These are phyloP conservation scores for Cercospora nicotianae DNA, from an alignment of 2,329 filamentous ascomycete species.

Conservation along the genomic window DNA sequence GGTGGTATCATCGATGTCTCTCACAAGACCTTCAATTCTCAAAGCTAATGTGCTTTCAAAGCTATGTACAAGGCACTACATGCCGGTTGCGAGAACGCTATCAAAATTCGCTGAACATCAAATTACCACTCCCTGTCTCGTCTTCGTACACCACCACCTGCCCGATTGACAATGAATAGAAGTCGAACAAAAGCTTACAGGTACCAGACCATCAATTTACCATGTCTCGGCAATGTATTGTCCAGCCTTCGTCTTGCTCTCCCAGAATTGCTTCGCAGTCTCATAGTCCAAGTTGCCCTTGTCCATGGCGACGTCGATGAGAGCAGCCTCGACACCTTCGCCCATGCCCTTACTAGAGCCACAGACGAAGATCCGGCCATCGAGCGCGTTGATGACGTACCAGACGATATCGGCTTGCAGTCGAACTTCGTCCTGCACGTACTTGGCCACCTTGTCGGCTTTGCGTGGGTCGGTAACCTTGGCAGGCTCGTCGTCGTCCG, in stretches of 20 bases:
- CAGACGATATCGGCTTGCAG: slow-evolving; percentile 95
- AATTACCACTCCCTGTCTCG: neutral
- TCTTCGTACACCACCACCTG: neutral
- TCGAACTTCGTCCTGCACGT: slow-evolving; percentile 93
- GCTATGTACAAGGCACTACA: slow-evolving; percentile 2
- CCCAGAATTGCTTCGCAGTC: slow-evolving; percentile 86
- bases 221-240: slow-evolving; percentile 81
- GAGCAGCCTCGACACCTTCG: slow-evolving; percentile 84
- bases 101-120: slow-evolving; percentile 10
- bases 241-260: slow-evolving; percentile 83
- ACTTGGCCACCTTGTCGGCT: slow-evolving; percentile 67
- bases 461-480: slow-evolving; percentile 73
- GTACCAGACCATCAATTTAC: slow-evolving; percentile 15
- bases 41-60: neutral
- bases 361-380: slow-evolving; percentile 94
- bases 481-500: slow-evolving; percentile 29
- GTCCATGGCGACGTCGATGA: slow-evolving; percentile 86
- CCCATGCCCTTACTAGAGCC: slow-evolving; percentile 96
- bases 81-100: slow-evolving; percentile 23
- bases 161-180: neutral
- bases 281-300: slow-evolving; percentile 84
- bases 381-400: slow-evolving; percentile 95
- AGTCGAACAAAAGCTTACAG: neutral
- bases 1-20: slow-evolving; percentile 28
- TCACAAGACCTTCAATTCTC: slow-evolving; percentile 36